Evolutionary conservation across 176 grass and related monocot genomes (phyloP).

Genomic region (Rhynchospora pubera): DNA sequence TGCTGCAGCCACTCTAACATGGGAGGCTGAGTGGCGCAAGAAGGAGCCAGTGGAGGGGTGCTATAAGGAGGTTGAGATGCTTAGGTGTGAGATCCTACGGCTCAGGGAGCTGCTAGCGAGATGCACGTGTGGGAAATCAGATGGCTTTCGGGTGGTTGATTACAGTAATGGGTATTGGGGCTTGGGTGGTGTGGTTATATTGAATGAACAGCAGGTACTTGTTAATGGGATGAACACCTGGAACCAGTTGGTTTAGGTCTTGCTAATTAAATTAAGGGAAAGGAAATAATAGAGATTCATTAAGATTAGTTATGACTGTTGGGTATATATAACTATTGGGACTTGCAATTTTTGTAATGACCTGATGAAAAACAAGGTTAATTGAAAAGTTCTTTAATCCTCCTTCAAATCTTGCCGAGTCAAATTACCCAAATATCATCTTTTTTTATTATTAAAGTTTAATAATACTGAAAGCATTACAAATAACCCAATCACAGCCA

Average conservation of each 20-base stretch:
- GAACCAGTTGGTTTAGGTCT: not conserved
- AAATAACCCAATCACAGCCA: not conserved
- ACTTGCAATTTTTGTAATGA: constrained; percentile 2
- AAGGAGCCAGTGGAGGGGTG: constrained; percentile 56
- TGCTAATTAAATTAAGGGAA: not conserved
- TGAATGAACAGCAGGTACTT: constrained; percentile 12
- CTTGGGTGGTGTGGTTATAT: constrained; percentile 18
- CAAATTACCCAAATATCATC: not conserved
- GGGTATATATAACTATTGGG: not conserved
- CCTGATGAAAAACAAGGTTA: not conserved
- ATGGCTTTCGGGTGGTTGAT: not conserved
- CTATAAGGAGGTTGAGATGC: constrained; percentile 59
- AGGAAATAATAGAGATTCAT: constrained; percentile 3
- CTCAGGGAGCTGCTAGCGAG: constrained; percentile 38
- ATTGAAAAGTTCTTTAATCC: not conserved
- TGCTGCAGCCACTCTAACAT: constrained; percentile 59
- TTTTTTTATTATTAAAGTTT: no score
- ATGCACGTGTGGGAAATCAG: constrained; percentile 21
- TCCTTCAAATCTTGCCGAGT: not conserved
- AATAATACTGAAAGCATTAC: not conserved
- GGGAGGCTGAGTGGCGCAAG: constrained; percentile 71
- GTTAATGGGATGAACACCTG: constrained; percentile 9
- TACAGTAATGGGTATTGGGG: constrained; percentile 23
- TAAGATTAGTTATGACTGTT: not conserved
- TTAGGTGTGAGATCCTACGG: constrained; percentile 55